Conservation (phyloP, 2,329 filamentous ascomycete genomes). For the Epichloe typhina region DNA sequence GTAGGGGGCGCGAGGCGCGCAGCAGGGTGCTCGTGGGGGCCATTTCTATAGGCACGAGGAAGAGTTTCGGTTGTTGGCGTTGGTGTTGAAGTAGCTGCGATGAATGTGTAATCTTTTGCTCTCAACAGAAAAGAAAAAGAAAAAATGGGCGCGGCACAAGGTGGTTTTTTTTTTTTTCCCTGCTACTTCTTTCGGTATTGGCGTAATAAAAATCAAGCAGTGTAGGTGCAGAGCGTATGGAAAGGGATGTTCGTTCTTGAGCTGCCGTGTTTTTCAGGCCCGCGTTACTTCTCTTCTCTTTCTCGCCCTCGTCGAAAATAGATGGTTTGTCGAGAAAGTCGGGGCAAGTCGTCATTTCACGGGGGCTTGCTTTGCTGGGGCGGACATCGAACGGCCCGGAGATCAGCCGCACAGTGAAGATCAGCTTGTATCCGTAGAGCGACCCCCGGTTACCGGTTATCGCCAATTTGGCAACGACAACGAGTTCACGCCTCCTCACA, state of each 20-base stretch:
- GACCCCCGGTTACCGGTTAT: too few species aligned
- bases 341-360: background rate
- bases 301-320: too few species aligned
- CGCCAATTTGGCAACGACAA: conserved; percentile 1
- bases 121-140: background rate
- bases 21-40: conserved; percentile 35
- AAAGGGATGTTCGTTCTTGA: background rate
- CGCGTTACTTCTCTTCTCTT: too few species aligned
- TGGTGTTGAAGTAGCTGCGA: background rate
- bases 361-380: too few species aligned
- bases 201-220: too few species aligned
- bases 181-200: too few species aligned
- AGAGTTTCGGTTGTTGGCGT: background rate
- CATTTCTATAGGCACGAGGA: conserved; percentile 16
- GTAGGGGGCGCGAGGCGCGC: conserved; percentile 39
- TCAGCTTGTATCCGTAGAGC: background rate
- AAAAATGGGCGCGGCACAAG: too few species aligned
- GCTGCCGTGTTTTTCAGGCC: background rate
- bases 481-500: background rate
- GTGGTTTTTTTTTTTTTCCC: background rate
- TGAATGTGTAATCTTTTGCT: background rate
- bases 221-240: background rate
- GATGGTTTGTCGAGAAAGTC: too few species aligned
- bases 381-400: background rate
- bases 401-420: conserved; percentile 1